A percentile compares a stretch with the other conserved stretches of the same genome.
phyloP scores from a whole-genome alignment of 352 stramenopile genomes.

The Globisporangium uncinulatum region DNA sequence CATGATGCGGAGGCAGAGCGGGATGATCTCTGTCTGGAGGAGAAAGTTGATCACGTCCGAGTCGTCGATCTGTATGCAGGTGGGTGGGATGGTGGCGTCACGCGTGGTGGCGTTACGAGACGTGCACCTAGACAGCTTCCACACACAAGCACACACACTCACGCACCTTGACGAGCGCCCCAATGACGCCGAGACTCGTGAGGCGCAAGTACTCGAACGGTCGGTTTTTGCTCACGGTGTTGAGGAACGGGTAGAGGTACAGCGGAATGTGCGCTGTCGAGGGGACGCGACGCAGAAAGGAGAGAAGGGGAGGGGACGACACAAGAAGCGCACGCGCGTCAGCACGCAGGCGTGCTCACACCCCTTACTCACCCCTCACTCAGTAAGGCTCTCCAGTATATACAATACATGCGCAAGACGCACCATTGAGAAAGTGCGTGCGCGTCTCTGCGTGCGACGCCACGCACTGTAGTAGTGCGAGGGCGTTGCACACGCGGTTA shows the following conservation, averaged over 20 bases:
- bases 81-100: not conserved
- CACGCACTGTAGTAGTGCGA: slow-evolving; percentile 98
- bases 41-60: slow-evolving; percentile 98
- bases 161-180: slow-evolving; percentile 95
- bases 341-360: not conserved
- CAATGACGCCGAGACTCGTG: slow-evolving; percentile 97
- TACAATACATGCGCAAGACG: slow-evolving; percentile 4
- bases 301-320: not conserved
- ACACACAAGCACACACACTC: not conserved
- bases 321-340: not conserved
- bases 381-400: not conserved
- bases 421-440: slow-evolving; percentile 94
- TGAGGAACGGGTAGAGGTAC: slow-evolving; percentile 99
- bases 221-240: slow-evolving; percentile 97
- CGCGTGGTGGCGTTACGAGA: not conserved
- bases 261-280: slow-evolving; percentile 92
- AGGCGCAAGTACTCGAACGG: slow-evolving; percentile 99
- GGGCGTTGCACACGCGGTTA: slow-evolving; percentile 98
- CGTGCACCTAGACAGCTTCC: not conserved
- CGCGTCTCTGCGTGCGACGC: slow-evolving; percentile 96
- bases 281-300: not conserved
- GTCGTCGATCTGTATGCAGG: slow-evolving; percentile 91
- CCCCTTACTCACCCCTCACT: not conserved
- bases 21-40: slow-evolving; percentile 99
- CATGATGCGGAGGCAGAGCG: slow-evolving; percentile 98